Evolutionary conservation across 140 eudicot genomes (phyloP).

Genomic region (Bidens hawaiensis): DNA sequence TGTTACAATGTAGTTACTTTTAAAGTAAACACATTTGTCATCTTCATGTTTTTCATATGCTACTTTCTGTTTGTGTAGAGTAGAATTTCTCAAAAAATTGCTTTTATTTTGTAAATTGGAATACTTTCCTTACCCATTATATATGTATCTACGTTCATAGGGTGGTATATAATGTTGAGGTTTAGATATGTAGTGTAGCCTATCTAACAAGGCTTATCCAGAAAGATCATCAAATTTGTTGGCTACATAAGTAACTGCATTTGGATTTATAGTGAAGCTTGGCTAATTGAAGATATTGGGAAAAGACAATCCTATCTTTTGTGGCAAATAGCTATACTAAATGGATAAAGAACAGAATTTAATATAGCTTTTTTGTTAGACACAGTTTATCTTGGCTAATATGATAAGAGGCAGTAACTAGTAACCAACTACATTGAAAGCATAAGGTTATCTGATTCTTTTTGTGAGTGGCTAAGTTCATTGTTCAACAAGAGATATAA

Average conservation of each 20-base stretch:
- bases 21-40: slow-evolving; percentile 2
- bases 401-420: slow-evolving; percentile 1
- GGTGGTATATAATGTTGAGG: slow-evolving; percentile 1
- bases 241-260: background rate
- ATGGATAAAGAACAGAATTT: background rate
- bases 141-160: slow-evolving; percentile 5
- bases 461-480: background rate
- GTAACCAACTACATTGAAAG: background rate
- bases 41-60: slow-evolving; percentile 9
- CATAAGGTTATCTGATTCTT: background rate
- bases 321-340: background rate
- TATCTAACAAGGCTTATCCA: background rate
- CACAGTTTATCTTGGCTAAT: background rate
- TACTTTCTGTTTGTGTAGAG: background rate
- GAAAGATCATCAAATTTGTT: background rate
- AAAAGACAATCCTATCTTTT: background rate
- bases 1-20: background rate
- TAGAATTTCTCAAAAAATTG: background rate
- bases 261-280: slow-evolving; percentile 1
- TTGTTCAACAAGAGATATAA: background rate
- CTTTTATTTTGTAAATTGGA: background rate
- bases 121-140: background rate
- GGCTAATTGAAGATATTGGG: background rate
- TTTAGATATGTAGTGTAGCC: background rate
- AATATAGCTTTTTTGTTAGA: background rate